Evolutionary conservation across 148 eudicot genomes (phyloP).

Genomic region (Vaccinium vitisidaea): DNA sequence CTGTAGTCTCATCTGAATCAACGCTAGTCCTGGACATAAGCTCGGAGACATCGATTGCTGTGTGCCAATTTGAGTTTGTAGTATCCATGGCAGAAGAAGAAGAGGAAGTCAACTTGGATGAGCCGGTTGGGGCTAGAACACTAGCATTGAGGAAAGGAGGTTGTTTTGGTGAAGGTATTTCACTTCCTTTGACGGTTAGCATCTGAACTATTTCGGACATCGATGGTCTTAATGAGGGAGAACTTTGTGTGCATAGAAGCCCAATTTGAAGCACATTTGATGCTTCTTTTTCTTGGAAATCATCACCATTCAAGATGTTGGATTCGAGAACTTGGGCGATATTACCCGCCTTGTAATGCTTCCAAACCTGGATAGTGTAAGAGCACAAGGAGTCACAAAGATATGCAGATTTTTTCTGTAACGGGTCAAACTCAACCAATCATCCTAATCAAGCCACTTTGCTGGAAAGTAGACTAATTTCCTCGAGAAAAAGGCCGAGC

Average conservation of each 20-base stretch:
- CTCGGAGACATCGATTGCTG: constrained; percentile 6
- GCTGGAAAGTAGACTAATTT: neutral
- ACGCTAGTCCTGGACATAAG: neutral
- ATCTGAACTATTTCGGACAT: constrained; percentile 12
- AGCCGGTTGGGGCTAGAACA: constrained; percentile 9
- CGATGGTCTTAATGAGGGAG: constrained; percentile 9
- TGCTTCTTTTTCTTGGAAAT: constrained; percentile 5
- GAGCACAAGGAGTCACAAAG: neutral
- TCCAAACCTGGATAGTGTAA: constrained; percentile 8
- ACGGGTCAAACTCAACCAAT: neutral
- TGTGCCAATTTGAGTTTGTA: constrained; percentile 5
- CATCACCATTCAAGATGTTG: neutral
- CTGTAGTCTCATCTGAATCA: neutral
- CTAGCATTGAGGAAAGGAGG: constrained; percentile 20
- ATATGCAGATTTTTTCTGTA: neutral
- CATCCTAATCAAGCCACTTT: neutral
- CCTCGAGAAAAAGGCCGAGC: neutral
- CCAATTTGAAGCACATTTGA: constrained; percentile 17
- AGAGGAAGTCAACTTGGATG: neutral
- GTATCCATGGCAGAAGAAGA: constrained; percentile 1
- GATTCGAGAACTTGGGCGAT: neutral
- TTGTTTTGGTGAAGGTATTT: constrained; percentile 20
- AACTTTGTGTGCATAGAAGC: constrained; percentile 20
- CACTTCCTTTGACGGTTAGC: constrained; percentile 10
- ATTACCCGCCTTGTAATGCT: constrained; percentile 11